Conservation (phyloP, 1,284 basidiomycete species). For the Phellopilus nigrolimitatus region DNA sequence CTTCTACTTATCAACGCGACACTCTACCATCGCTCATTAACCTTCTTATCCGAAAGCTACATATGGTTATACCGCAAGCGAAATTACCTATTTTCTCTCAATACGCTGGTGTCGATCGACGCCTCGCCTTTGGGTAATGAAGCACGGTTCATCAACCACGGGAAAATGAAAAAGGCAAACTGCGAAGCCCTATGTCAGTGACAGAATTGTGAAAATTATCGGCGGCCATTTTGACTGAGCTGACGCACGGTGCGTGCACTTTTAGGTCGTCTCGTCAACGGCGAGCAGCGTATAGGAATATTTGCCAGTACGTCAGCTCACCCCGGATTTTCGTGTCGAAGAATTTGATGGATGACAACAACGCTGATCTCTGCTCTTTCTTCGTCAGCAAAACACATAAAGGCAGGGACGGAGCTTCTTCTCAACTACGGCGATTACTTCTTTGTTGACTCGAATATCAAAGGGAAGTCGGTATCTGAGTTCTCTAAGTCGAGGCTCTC, state of each 20-base stretch:
- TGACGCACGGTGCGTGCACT: background rate
- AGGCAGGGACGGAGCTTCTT: constrained; percentile 41
- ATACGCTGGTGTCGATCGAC: constrained; percentile 41
- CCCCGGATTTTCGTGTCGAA: background rate
- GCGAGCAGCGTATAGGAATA: constrained; percentile 54
- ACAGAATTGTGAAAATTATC: background rate
- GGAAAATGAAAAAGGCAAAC: constrained; percentile 33
- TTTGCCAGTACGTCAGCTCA: constrained; percentile 50
- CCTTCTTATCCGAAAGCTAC: constrained; percentile 30
- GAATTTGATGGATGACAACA: background rate
- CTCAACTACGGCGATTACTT: constrained; percentile 49
- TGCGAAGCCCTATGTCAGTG: constrained; percentile 41
- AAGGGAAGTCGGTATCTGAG: too few species aligned
- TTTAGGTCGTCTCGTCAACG: constrained; percentile 52
- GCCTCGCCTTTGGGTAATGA: constrained; percentile 48
- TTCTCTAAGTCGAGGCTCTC: too few species aligned
- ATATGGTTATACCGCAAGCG: constrained; percentile 38
- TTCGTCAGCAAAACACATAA: constrained; percentile 32
- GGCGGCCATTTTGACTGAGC: constrained; percentile 13
- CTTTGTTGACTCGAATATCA: too few species aligned
- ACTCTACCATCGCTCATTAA: constrained; percentile 21
- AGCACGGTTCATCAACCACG: constrained; percentile 58
- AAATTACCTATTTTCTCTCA: constrained; percentile 55
- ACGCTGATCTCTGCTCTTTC: background rate
- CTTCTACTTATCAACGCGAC: background rate